A percentile compares a stretch with the other conserved stretches of the same genome.
Conservation (phyloP, 2,329 filamentous ascomycete genomes). For the Arachnomyces sp. region DNA sequence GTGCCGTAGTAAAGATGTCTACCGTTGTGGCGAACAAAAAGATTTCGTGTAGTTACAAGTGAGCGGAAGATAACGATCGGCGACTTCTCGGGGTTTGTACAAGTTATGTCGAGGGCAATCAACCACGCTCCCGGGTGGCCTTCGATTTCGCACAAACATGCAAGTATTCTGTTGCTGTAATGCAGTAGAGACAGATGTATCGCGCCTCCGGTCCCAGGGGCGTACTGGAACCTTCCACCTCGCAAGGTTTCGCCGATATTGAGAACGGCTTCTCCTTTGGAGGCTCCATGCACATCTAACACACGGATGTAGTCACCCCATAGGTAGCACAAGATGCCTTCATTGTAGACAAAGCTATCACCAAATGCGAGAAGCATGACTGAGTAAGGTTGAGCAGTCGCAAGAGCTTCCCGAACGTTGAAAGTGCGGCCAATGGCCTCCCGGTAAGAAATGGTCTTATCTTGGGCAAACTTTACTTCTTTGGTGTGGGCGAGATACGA, state of each 20-base stretch:
- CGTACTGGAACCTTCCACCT: conserved; percentile 16
- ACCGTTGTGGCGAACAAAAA: conserved; percentile 60
- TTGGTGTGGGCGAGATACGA: conserved; percentile 34
- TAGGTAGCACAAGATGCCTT: conserved; percentile 59
- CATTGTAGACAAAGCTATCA: conserved; percentile 53
- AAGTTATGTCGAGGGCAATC: conserved; percentile 40
- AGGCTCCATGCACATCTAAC: conserved; percentile 48
- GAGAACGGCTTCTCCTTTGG: conserved; percentile 47
- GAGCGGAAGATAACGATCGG: conserved; percentile 35
- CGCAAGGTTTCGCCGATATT: conserved; percentile 36
- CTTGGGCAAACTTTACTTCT: conserved; percentile 35
- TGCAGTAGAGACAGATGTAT: conserved; percentile 50
- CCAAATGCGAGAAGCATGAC: conserved; percentile 52
- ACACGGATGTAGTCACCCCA: conserved; percentile 47
- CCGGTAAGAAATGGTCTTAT: conserved; percentile 37
- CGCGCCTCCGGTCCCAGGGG: conserved; percentile 17
- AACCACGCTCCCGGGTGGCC: conserved; percentile 42
- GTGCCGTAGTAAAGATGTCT: conserved; percentile 59
- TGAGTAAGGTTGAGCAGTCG: conserved; percentile 54
- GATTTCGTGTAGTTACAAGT: conserved; percentile 43
- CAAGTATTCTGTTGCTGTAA: conserved; percentile 49
- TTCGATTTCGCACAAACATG: conserved; percentile 47
- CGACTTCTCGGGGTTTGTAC: too few species aligned
- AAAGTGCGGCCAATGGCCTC: conserved; percentile 51
- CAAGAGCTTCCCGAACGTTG: conserved; percentile 53